Conservation (phyloP, 2,329 filamentous ascomycete species). For the Hypoxylon sp. region DNA sequence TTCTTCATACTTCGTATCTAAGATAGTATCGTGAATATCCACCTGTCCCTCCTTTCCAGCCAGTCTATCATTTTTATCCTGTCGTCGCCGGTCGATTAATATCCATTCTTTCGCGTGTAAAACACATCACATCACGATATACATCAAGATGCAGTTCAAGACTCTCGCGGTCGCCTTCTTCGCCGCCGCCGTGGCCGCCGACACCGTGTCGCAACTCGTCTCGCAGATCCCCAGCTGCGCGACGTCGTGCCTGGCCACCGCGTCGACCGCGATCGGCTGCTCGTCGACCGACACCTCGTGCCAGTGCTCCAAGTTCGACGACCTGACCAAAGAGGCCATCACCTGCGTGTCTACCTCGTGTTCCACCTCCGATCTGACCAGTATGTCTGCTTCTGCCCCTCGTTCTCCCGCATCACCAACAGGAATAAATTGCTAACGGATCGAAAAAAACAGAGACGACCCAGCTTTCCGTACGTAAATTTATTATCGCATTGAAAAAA, state of each 20-base stretch:
- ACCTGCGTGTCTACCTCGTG: conserved; percentile 54
- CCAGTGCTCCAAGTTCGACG: conserved; percentile 54
- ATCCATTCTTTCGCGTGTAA: not conserved
- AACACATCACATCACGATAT: conserved; percentile 7
- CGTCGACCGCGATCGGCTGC: conserved; percentile 52
- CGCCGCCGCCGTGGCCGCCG: conserved; percentile 41
- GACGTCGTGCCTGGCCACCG: conserved; percentile 52
- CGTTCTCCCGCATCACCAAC: not conserved
- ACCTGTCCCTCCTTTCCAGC: conserved; percentile 11
- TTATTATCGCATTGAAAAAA: not conserved
- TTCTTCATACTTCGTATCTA: conserved; percentile 13
- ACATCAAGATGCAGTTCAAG: conserved; percentile 50
- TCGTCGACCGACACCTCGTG: conserved; percentile 52
- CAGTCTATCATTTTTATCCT: conserved; percentile 7
- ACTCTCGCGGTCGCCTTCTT: conserved; percentile 45
- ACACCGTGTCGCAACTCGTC: conserved; percentile 46
- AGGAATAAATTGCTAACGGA: conserved; percentile 19
- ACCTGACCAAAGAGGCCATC: conserved; percentile 51
- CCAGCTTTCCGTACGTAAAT: conserved; percentile 25
- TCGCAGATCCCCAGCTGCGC: conserved; percentile 55
- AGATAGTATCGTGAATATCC: not conserved
- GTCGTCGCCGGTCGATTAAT: conserved; percentile 31
- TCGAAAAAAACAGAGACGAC: conserved; percentile 39
- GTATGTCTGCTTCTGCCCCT: conserved; percentile 49
- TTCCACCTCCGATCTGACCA: conserved; percentile 50